Evolutionary conservation across 352 stramenopile genomes (phyloP).

Genomic region (Globisporangium lucens): DNA sequence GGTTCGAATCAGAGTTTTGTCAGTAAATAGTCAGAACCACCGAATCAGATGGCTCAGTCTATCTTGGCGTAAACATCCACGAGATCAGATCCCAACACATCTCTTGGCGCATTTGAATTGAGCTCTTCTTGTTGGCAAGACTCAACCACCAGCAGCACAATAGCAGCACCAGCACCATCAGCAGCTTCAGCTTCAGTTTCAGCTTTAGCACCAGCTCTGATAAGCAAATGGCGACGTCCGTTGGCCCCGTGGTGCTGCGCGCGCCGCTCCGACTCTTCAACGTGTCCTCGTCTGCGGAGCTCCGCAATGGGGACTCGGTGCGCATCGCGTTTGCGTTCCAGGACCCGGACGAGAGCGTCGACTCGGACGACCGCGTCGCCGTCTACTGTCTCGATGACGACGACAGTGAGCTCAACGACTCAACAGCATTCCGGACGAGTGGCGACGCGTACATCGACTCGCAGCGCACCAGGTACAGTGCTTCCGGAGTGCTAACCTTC

Average conservation of each 20-base stretch:
- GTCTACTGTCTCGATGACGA: conserved; percentile 20
- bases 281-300: conserved; percentile 4
- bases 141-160: too few relatives aligned
- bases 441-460: conserved; percentile 18
- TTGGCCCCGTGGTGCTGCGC: conserved; percentile 1
- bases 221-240: background rate
- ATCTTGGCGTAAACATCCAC: background rate
- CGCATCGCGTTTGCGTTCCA: conserved; percentile 30
- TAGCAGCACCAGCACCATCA: background rate
- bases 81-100: background rate
- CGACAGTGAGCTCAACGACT: background rate
- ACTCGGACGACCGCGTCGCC: conserved; percentile 17
- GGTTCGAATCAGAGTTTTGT: background rate
- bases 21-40: too few relatives aligned
- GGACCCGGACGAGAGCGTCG: conserved; percentile 4
- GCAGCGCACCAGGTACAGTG: conserved; percentile 1
- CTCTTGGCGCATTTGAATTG: background rate
- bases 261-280: conserved; percentile 12
- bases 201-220: background rate
- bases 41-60: too few relatives aligned
- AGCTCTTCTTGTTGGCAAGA: background rate
- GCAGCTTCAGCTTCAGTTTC: background rate
- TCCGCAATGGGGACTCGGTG: conserved; percentile 34
- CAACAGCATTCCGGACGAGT: background rate
- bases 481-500: conserved; percentile 9